phyloP scores from a whole-genome alignment of 75 land plant species.

The Sequoiadendron giganteum region DNA sequence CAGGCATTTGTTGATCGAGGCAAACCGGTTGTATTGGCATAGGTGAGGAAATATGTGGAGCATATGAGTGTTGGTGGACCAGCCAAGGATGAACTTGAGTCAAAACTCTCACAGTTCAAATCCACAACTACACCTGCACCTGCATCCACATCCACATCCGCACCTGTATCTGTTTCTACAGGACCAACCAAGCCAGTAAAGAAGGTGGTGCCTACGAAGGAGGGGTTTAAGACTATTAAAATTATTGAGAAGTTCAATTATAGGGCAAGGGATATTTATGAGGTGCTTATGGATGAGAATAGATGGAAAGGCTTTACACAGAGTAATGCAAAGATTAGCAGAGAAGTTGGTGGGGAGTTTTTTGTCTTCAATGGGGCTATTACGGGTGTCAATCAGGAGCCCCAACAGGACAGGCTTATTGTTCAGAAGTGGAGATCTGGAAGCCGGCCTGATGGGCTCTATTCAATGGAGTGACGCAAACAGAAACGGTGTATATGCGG shows the following conservation, averaged over 20 bases:
- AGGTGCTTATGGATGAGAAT: slow-evolving; percentile 85
- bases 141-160: neutral
- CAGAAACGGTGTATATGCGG: too few species aligned
- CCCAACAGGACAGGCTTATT: too few species aligned
- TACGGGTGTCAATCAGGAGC: too few species aligned
- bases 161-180: slow-evolving; percentile 3
- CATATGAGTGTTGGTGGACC: slow-evolving; percentile 86
- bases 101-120: slow-evolving; percentile 39
- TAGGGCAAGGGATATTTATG: slow-evolving; percentile 72
- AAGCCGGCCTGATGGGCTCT: too few species aligned
- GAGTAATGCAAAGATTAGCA: slow-evolving; percentile 90
- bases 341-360: too few species aligned
- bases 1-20: slow-evolving; percentile 79
- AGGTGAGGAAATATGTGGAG: slow-evolving; percentile 62
- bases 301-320: slow-evolving; percentile 97
- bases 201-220: too few species aligned
- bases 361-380: too few species aligned
- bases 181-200: slow-evolving; percentile 14
- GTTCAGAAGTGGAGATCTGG: too few species aligned
- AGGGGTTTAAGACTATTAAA: too few species aligned
- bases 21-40: slow-evolving; percentile 62
- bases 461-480: too few species aligned
- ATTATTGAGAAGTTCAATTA: too few species aligned
- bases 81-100: slow-evolving; percentile 80
- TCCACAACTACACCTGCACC: neutral